phyloP scores from a whole-genome alignment of 2,329 filamentous ascomycete genomes.

The Hymenoscyphus occultus region DNA sequence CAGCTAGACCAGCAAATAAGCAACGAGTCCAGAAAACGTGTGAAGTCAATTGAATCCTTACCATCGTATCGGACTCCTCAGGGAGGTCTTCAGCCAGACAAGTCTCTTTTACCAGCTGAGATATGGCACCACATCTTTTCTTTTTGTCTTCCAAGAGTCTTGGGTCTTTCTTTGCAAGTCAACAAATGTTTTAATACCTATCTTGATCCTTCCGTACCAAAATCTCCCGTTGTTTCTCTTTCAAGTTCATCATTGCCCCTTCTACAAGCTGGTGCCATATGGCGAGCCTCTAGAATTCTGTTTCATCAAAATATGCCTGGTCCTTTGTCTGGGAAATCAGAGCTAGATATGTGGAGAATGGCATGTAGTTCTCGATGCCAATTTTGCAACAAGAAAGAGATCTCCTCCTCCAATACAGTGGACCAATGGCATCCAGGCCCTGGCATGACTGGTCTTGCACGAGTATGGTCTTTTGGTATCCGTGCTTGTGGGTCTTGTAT shows the following conservation, averaged over 20 bases:
- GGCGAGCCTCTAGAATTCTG: slow-evolving; percentile 64
- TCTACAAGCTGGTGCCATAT: slow-evolving; percentile 63
- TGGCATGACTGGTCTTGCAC: slow-evolving; percentile 55
- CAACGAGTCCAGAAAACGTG: slow-evolving; percentile 30
- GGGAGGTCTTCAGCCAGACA: slow-evolving; percentile 25
- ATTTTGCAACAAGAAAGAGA: slow-evolving; percentile 54
- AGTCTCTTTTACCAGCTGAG: slow-evolving; percentile 51
- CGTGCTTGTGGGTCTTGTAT: slow-evolving; percentile 67
- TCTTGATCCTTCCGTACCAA: slow-evolving; percentile 49
- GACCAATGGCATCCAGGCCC: slow-evolving; percentile 59
- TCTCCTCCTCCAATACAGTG: slow-evolving; percentile 31
- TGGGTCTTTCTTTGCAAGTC: slow-evolving; percentile 64
- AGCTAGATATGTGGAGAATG: slow-evolving; percentile 75
- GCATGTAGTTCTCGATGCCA: slow-evolving; percentile 63
- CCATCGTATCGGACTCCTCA: slow-evolving; percentile 23
- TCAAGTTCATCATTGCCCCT: slow-evolving; percentile 35
- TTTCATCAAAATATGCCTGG: slow-evolving; percentile 66
- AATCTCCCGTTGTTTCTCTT: slow-evolving; percentile 37
- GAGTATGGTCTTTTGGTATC: slow-evolving; percentile 70
- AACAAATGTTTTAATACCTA: slow-evolving; percentile 64
- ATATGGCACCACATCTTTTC: slow-evolving; percentile 70
- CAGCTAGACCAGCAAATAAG: slow-evolving; percentile 18
- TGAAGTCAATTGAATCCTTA: slow-evolving; percentile 27
- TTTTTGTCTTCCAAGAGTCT: slow-evolving; percentile 59
- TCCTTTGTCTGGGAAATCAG: slow-evolving; percentile 62